phyloP scores from a whole-genome alignment of 176 grass and related monocot species.

The Ampelocalamus luodianensis region DNA sequence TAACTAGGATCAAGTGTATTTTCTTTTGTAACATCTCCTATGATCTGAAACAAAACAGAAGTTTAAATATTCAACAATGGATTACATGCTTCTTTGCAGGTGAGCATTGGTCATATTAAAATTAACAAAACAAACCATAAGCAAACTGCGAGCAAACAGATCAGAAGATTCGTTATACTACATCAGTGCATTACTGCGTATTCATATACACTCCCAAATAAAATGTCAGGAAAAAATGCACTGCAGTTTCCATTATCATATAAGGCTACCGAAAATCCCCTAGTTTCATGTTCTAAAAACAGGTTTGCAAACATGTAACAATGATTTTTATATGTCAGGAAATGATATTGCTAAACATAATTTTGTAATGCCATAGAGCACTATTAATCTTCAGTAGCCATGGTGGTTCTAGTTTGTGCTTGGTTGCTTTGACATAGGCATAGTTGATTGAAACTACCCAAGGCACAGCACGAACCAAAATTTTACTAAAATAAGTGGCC shows the following conservation, averaged over 20 bases:
- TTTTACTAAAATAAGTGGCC: constrained; percentile 30
- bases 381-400: background rate
- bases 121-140: constrained; percentile 13
- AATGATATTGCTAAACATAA: background rate
- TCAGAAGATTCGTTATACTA: background rate
- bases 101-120: background rate
- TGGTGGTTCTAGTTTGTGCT: constrained; percentile 19
- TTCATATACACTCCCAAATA: background rate
- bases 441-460: background rate
- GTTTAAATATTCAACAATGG: background rate
- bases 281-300: background rate
- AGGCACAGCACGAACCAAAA: constrained; percentile 7
- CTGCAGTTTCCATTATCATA: background rate
- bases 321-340: background rate
- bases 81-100: constrained; percentile 7
- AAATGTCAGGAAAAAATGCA: constrained; percentile 25
- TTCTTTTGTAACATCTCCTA: constrained; percentile 84
- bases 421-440: background rate
- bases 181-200: background rate
- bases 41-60: constrained; percentile 54
- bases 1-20: constrained; percentile 71
- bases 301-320: constrained; percentile 10
- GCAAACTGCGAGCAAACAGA: background rate
- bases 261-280: background rate
- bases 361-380: background rate